phyloP scores from a whole-genome alignment of 139 green algal genomes.

The Ettlia oleoabundans region DNA sequence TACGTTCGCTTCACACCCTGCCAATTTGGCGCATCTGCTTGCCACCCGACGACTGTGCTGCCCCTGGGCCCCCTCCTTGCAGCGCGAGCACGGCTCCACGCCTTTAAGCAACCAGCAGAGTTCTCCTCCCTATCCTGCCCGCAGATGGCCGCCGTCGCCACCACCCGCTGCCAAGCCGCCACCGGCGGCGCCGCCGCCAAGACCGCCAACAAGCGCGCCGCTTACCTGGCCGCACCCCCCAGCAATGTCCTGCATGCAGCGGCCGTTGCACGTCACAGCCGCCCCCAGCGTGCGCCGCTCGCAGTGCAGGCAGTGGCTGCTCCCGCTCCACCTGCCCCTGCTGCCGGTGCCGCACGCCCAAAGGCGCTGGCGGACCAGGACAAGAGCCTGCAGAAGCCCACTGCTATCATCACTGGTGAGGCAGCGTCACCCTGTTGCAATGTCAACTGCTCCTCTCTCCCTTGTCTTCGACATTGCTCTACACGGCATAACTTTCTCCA shows the following conservation, averaged over 20 bases:
- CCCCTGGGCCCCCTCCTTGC: too few species aligned
- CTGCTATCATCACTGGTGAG: conserved; percentile 79
- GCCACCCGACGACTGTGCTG: not conserved
- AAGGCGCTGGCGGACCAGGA: conserved; percentile 14
- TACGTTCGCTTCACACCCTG: not conserved
- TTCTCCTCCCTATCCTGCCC: not conserved
- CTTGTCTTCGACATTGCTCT: too few species aligned
- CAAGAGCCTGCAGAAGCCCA: conserved; percentile 62
- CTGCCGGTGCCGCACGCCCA: not conserved
- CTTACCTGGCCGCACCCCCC: not conserved
- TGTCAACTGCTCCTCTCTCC: too few species aligned
- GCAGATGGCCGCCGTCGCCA: conserved; percentile 9
- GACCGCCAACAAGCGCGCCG: not conserved
- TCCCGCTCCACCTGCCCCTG: conserved; percentile 1
- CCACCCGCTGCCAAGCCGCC: not conserved
- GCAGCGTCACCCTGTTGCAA: too few species aligned
- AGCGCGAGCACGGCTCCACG: too few species aligned
- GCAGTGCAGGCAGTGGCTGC: conserved; percentile 19
- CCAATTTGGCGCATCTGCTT: not conserved
- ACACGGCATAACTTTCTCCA: too few species aligned
- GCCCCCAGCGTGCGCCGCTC: too few species aligned
- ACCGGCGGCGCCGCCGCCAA: not conserved
- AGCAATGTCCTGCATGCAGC: not conserved
- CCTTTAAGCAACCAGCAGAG: not conserved
- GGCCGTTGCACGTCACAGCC: not conserved